Evolutionary conservation across 1,284 basidiomycete species (phyloP).

Genomic region (Entoloma clypeatum): DNA sequence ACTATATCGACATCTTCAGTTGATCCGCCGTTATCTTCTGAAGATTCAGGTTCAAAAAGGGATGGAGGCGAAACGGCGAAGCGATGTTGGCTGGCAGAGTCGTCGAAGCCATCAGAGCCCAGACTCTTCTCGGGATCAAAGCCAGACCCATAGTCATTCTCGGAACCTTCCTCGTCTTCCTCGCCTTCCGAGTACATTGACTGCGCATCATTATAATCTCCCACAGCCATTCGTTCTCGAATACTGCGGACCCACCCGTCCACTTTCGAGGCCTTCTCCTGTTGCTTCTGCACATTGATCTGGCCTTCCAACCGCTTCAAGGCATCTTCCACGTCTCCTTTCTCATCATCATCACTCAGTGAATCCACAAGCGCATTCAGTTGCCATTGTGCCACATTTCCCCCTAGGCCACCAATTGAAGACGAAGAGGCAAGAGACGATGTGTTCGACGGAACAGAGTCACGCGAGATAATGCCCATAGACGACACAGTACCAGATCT

Average conservation of each 20-base stretch:
- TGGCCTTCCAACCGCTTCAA: slow-evolving; percentile 77
- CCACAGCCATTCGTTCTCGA: slow-evolving; percentile 56
- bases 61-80: slow-evolving; percentile 8
- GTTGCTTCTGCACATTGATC: slow-evolving; percentile 67
- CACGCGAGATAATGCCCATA: slow-evolving; percentile 63
- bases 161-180: slow-evolving; percentile 43
- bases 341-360: slow-evolving; percentile 69
- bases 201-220: slow-evolving; percentile 55
- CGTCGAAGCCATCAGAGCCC: slow-evolving; percentile 20
- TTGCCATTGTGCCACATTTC: slow-evolving; percentile 72
- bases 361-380: slow-evolving; percentile 75
- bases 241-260: slow-evolving; percentile 78
- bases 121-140: slow-evolving; percentile 24
- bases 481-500: slow-evolving; percentile 73
- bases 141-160: slow-evolving; percentile 19
- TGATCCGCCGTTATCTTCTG: slow-evolving; percentile 5
- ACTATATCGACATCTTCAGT: slow-evolving; percentile 16
- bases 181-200: slow-evolving; percentile 47
- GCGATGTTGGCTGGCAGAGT: slow-evolving; percentile 16
- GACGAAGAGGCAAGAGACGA: slow-evolving; percentile 39
- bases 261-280: slow-evolving; percentile 71
- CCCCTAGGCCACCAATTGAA: slow-evolving; percentile 42
- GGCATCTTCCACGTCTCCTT: slow-evolving; percentile 78
- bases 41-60: slow-evolving; percentile 10
- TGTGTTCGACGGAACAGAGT: slow-evolving; percentile 47